Evolutionary conservation across 257 asterid genomes (phyloP).

Genomic region (Scutellaria minor): DNA sequence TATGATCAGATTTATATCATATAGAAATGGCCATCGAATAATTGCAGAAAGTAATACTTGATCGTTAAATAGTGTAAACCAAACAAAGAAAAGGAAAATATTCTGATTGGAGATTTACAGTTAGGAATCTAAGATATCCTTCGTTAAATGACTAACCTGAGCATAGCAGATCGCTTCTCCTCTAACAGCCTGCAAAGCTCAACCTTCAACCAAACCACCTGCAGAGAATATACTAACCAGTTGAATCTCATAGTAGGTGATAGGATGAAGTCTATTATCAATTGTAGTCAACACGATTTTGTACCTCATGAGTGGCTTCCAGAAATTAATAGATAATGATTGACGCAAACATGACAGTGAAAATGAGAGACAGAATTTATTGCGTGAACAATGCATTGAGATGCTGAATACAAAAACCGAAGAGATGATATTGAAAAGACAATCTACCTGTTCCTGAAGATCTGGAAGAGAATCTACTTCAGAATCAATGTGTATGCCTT

Average conservation of each 20-base stretch:
- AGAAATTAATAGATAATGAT: background rate
- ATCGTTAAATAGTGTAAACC: background rate
- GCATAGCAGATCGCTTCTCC: conserved; percentile 80
- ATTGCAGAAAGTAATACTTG: conserved; percentile 15
- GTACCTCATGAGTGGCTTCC: conserved; percentile 8
- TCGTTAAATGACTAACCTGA: conserved; percentile 57
- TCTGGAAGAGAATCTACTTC: conserved; percentile 79
- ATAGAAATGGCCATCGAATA: conserved; percentile 10
- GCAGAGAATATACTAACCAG: conserved; percentile 44
- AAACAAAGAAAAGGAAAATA: background rate
- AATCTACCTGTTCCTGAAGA: conserved; percentile 81
- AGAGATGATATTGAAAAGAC: background rate
- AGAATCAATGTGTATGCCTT: conserved; percentile 55
- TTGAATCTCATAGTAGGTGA: conserved; percentile 28
- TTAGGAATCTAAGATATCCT: conserved; percentile 16
- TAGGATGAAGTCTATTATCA: conserved; percentile 11
- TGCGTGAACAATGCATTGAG: background rate
- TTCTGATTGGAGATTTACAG: conserved; percentile 10
- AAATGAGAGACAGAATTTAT: conserved; percentile 5
- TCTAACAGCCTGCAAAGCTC: conserved; percentile 83
- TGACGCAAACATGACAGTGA: background rate
- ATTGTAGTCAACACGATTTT: conserved; percentile 1
- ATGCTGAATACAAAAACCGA: conserved; percentile 9
- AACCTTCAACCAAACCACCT: conserved; percentile 91
- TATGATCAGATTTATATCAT: background rate